Conservation (phyloP, 345 rosid species). For the Murraya koenigii region DNA sequence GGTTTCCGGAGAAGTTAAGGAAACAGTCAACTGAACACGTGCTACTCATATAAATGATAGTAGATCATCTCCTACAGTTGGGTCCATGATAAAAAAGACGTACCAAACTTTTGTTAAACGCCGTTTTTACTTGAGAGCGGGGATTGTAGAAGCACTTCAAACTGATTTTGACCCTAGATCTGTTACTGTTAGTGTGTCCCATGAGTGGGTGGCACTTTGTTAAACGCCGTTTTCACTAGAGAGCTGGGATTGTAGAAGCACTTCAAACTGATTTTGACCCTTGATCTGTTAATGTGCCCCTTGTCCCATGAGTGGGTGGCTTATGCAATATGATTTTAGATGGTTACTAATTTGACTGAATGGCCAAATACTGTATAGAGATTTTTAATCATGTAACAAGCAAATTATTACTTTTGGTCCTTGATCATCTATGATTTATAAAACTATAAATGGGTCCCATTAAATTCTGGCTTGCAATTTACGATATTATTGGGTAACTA, state of each 20-base stretch:
- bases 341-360: not conserved
- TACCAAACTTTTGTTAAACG: not conserved
- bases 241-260: not conserved
- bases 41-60: not conserved
- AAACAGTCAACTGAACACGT: conserved; percentile 13
- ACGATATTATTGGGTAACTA: not conserved
- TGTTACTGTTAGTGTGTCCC: not conserved
- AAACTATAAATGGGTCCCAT: not conserved
- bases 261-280: not conserved
- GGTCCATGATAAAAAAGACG: not conserved
- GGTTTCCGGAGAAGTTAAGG: conserved; percentile 33
- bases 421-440: too few relatives aligned
- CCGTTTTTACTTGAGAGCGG: not conserved
- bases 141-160: not conserved
- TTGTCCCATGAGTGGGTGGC: not conserved
- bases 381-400: too few relatives aligned
- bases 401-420: too few relatives aligned
- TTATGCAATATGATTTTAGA: not conserved
- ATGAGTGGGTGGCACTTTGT: too few relatives aligned
- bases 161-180: not conserved
- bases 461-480: not conserved
- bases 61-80: not conserved
- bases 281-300: not conserved
- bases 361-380: too few relatives aligned
- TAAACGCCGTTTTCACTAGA: not conserved